Evolutionary conservation across 805 yeast genomes (phyloP), one percentile per base, ranked within the genome.

Genomic region (Lipomyces starkeyi): DNA sequence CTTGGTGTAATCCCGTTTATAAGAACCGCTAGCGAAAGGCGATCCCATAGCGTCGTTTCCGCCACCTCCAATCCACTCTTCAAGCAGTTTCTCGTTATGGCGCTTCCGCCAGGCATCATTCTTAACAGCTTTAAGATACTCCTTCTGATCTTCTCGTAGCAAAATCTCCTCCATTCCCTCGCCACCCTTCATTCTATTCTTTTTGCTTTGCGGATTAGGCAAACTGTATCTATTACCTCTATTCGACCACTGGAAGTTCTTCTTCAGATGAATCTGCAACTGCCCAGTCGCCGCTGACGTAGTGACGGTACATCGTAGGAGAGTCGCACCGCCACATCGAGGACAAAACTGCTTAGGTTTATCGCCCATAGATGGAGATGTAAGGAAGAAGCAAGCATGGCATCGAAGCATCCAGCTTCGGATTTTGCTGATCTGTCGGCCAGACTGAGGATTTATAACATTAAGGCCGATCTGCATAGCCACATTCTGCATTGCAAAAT

Each of bases 401-500:
- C 99, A 95, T 79, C 99, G 84, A 76, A 91, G 85, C 98, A 94
- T 94, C 78, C 91, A 93, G 81, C 90, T 91, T 77, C 97, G 85
- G 43, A 95, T 90, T 77, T 91, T 86, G 73, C 87, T 89, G 79
- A 95, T 93, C 74, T 89, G 92, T 71, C 88, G 82, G 25, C 99
- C 99, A 1, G 93, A 87, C 81, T 86, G 84, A 29, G 91, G 83
- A 78, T 93, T 93, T 87, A 95, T 89, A 73, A 94, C 82, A 72
- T 91, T 90, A 66, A 95, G 79, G 4, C 97, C 97, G 74, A 95
- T 84, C 78, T 94, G 98, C 80, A 95, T 83, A 0, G 97, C 86
- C 17, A 93, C 97, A 79, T 95, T 95, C 79, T 95, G 99, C 75
- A 94, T 91, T 1, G 99, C 98, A 81, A 94, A 95, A 86, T 95